Evolutionary conservation across 208 protist genomes (phyloP).

Genomic region (Wallacemonas sp.): DNA sequence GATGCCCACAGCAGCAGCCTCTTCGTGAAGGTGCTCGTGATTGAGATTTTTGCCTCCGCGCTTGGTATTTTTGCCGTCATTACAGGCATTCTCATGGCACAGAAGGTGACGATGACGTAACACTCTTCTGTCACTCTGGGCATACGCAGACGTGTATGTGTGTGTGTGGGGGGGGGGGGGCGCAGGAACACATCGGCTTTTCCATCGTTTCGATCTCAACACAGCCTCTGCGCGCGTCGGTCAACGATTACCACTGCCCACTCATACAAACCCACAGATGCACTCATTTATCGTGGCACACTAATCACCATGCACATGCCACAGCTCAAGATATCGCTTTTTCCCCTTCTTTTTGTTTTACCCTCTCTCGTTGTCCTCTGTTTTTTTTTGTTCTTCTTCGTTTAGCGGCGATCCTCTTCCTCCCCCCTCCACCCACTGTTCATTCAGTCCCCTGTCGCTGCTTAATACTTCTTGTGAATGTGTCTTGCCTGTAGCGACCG

Average conservation of each 20-base stretch:
- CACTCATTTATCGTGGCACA: background rate
- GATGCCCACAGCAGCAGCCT: constrained; percentile 94
- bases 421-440: no score
- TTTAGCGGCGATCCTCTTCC: no score
- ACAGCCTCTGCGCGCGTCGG: no score
- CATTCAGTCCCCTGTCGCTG: no score
- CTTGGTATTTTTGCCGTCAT: constrained; percentile 98
- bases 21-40: constrained; percentile 98
- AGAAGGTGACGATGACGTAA: constrained; percentile 85
- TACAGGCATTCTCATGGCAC: constrained; percentile 95
- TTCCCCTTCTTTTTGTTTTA: background rate
- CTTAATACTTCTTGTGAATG: background rate
- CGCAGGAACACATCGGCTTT: no score
- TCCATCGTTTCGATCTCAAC: no score
- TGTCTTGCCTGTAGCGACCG: background rate
- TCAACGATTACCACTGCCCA: no score
- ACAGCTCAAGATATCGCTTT: background rate
- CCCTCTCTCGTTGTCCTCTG: background rate
- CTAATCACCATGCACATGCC: no score
- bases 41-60: constrained; percentile 98
- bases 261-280: no score
- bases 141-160: background rate
- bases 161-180: background rate
- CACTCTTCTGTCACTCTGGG: background rate
- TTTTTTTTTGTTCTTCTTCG: constrained; percentile 7